phyloP scores from a whole-genome alignment of 23 red algal genomes.

The Cyanidioschyzon merolae region DNA sequence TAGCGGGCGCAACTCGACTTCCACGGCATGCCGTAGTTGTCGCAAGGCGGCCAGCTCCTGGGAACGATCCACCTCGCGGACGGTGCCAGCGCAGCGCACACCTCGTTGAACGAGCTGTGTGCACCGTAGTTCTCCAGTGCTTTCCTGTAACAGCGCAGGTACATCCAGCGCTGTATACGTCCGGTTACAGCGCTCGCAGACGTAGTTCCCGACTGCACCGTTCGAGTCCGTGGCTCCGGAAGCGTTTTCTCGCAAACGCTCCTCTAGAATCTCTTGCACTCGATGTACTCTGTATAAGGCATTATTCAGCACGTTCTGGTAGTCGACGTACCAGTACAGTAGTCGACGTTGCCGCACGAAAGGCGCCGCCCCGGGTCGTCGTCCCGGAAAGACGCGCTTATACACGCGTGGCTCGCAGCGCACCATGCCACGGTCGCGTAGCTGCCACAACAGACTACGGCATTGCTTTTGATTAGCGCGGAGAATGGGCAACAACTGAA shows the following conservation, averaged over 20 bases:
- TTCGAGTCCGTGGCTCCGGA: background rate
- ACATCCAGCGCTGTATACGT: background rate
- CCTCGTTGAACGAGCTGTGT: background rate
- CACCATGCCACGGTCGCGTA: slow-evolving; percentile 13
- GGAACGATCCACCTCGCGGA: background rate
- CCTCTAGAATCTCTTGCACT: background rate
- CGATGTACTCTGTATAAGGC: background rate
- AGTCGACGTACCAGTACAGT: slow-evolving; percentile 2
- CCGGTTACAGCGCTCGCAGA: background rate
- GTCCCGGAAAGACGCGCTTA: background rate
- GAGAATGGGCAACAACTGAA: background rate
- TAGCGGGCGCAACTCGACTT: background rate
- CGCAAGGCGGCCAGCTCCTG: background rate
- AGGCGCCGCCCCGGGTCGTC: background rate
- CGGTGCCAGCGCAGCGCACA: background rate
- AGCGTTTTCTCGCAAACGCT: background rate
- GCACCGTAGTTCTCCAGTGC: background rate
- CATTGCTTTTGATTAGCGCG: background rate
- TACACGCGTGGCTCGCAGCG: background rate
- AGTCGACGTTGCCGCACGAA: slow-evolving; percentile 1
- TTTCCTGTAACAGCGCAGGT: background rate
- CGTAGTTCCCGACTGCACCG: background rate
- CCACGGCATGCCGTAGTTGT: background rate
- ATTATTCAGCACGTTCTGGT: background rate
- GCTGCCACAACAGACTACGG: background rate